These are phyloP conservation scores for Coemansia sp. DNA, from an alignment of 192 early-diverging fungal genomes.

Conservation along the genomic window DNA sequence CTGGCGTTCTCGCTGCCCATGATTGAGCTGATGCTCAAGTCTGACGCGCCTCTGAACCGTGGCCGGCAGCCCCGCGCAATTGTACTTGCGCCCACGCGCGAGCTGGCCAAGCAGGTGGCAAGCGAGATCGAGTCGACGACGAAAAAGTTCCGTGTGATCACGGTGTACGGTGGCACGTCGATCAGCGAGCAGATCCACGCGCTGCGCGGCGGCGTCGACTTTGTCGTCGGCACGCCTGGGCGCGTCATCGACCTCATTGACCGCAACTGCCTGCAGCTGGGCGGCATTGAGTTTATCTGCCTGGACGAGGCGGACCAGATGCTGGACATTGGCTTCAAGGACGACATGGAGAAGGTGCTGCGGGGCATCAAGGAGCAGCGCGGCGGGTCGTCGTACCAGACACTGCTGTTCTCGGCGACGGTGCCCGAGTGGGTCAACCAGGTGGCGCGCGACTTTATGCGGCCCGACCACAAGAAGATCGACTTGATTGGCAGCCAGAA, in stretches of 20 bases:
- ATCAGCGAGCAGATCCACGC: slow-evolving; percentile 85
- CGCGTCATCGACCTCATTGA: slow-evolving; percentile 82
- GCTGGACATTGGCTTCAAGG: slow-evolving; percentile 96
- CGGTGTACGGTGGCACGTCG: slow-evolving; percentile 90
- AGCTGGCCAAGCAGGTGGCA: slow-evolving; percentile 88
- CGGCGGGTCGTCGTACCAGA: slow-evolving; percentile 67
- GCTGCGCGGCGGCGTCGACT: slow-evolving; percentile 80
- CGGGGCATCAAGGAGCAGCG: slow-evolving; percentile 85
- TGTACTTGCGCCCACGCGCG: slow-evolving; percentile 89
- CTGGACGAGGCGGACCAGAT: slow-evolving; percentile 97
- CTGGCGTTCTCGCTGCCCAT: slow-evolving; percentile 93
- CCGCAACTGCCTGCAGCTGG: slow-evolving; percentile 73
- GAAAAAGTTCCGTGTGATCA: slow-evolving; percentile 64
- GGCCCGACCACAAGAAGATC: slow-evolving; percentile 68
- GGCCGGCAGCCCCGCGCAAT: slow-evolving; percentile 66
- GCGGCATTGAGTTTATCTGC: slow-evolving; percentile 72
- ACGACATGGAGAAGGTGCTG: slow-evolving; percentile 88
- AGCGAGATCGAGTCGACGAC: slow-evolving; percentile 71
- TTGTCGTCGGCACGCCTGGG: slow-evolving; percentile 96
- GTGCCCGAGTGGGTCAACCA: slow-evolving; percentile 75
- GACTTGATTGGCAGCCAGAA: slow-evolving; percentile 87
- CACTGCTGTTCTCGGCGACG: slow-evolving; percentile 96
- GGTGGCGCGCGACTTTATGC: slow-evolving; percentile 72
- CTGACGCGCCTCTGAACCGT: slow-evolving; percentile 17
- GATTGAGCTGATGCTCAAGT: slow-evolving; percentile 70